Evolutionary conservation across 345 rosid species (phyloP).

Genomic region (Raphanus sativus): DNA sequence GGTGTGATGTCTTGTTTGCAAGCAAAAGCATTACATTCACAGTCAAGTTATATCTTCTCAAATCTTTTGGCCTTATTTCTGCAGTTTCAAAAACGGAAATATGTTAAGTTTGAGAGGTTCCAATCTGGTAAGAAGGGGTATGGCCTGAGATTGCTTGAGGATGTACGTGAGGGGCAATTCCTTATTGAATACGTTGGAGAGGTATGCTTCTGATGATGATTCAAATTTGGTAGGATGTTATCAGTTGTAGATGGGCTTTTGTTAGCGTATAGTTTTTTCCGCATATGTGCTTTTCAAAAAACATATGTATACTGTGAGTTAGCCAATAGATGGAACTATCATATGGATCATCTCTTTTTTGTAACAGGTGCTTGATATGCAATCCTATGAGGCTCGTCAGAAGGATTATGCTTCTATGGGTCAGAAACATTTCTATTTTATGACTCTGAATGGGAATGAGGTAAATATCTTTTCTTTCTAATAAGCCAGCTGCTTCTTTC

Average conservation of each 20-base stretch:
- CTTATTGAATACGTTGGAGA: conserved; percentile 98
- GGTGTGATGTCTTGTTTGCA: conserved; percentile 45
- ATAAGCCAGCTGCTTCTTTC: conserved; percentile 7
- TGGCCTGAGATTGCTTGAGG: conserved; percentile 77
- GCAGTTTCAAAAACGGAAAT: conserved; percentile 91
- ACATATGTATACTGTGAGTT: neutral
- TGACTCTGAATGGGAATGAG: conserved; percentile 98
- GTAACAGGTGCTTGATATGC: conserved; percentile 93
- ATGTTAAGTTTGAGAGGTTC: conserved; percentile 70
- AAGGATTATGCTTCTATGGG: conserved; percentile 83
- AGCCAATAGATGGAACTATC: neutral
- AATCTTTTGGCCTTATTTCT: conserved; percentile 24
- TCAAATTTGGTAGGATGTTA: conserved; percentile 21
- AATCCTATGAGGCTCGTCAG: conserved; percentile 74
- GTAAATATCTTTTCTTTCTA: conserved; percentile 40
- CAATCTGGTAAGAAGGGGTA: conserved; percentile 92
- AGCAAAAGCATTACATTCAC: conserved; percentile 11
- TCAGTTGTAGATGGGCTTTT: conserved; percentile 9
- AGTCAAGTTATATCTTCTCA: conserved; percentile 19
- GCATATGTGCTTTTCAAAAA: neutral
- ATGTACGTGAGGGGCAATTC: conserved; percentile 73
- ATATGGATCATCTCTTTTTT: neutral
- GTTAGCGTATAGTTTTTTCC: conserved; percentile 5
- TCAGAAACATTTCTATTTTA: conserved; percentile 98
- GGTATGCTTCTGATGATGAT: conserved; percentile 49